These are phyloP conservation scores for Mycena belliarum DNA, from an alignment of 768 basidiomycete genomes.

Conservation along the genomic window DNA sequence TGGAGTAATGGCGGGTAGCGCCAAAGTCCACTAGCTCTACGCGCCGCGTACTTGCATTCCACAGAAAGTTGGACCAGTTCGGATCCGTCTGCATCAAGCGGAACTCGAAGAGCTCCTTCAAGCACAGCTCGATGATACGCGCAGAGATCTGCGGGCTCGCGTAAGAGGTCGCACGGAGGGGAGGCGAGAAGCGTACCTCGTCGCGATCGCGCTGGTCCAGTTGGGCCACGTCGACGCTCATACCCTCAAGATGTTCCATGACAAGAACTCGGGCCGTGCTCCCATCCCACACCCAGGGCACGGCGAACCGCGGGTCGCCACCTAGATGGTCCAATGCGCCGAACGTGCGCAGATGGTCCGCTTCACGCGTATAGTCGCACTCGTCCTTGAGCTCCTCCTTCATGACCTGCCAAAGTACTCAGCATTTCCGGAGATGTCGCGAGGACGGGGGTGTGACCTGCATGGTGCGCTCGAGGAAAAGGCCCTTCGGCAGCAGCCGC, in stretches of 20 bases:
- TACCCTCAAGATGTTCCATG: slow-evolving; percentile 83
- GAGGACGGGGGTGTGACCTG: slow-evolving; percentile 41
- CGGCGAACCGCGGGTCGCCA: slow-evolving; percentile 66
- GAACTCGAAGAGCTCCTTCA: slow-evolving; percentile 90
- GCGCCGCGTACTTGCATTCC: slow-evolving; percentile 67
- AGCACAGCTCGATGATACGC: slow-evolving; percentile 79
- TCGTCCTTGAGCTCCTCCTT: slow-evolving; percentile 89
- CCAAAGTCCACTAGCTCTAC: slow-evolving; percentile 95
- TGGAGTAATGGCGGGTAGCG: slow-evolving; percentile 84
- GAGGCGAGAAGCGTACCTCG: slow-evolving; percentile 52
- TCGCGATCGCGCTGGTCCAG: slow-evolving; percentile 68
- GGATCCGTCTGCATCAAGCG: slow-evolving; percentile 97
- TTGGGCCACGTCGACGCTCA: slow-evolving; percentile 73
- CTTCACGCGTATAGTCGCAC: slow-evolving; percentile 88
- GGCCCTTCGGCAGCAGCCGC: slow-evolving; percentile 78
- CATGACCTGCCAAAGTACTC: slow-evolving; percentile 61
- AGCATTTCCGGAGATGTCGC: not conserved
- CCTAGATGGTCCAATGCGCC: slow-evolving; percentile 47
- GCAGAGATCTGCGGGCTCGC: slow-evolving; percentile 67
- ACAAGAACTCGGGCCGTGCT: slow-evolving; percentile 84
- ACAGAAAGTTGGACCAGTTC: slow-evolving; percentile 97
- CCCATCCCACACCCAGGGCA: slow-evolving; percentile 85
- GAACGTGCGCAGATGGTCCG: slow-evolving; percentile 66
- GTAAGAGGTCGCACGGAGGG: not conserved
- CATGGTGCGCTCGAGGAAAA: slow-evolving; percentile 89